Percentiles rank a stretch among this genome's conserved stretches.
phyloP scores from a whole-genome alignment of 768 basidiomycete species.

The Rhodocollybia butyracea region DNA sequence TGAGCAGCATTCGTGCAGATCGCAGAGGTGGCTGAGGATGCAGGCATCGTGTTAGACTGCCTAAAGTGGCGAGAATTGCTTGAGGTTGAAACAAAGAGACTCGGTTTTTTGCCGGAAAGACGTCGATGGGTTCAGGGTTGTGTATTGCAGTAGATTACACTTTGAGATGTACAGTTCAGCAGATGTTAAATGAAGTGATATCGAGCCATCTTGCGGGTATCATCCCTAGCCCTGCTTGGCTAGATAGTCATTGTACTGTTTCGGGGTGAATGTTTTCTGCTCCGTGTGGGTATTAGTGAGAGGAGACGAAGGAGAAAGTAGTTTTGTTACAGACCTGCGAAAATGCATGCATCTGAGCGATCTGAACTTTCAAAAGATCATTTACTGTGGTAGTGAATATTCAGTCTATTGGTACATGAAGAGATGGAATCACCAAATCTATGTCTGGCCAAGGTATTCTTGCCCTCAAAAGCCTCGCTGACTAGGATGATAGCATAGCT shows the following conservation, averaged over 20 bases:
- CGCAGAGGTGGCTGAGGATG: too few species aligned
- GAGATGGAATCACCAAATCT: conserved; percentile 45
- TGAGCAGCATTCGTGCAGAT: too few species aligned
- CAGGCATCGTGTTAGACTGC: too few species aligned
- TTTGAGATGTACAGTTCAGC: too few species aligned
- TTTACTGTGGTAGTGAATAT: conserved; percentile 55
- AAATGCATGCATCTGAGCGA: conserved; percentile 83
- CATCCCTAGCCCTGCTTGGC: conserved; percentile 27
- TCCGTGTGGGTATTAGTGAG: background rate
- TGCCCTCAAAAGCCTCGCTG: conserved; percentile 78
- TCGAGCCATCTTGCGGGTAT: background rate
- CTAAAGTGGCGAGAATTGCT: too few species aligned
- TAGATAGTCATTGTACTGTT: conserved; percentile 55
- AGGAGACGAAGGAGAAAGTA: background rate
- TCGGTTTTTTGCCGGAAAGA: too few species aligned
- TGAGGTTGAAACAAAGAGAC: too few species aligned
- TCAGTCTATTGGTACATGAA: conserved; percentile 2
- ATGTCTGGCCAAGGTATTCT: conserved; percentile 76
- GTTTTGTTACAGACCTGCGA: conserved; percentile 58
- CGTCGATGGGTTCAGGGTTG: too few species aligned
- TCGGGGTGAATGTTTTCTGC: conserved; percentile 73
- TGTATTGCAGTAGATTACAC: too few species aligned
- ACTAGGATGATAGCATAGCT: conserved; percentile 74
- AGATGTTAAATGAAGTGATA: too few species aligned
- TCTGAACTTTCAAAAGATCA: conserved; percentile 68